Percentiles rank a stretch among this genome's conserved stretches.
Conservation (phyloP, 1,284 basidiomycete species). For the Bjerkandera adusta region DNA sequence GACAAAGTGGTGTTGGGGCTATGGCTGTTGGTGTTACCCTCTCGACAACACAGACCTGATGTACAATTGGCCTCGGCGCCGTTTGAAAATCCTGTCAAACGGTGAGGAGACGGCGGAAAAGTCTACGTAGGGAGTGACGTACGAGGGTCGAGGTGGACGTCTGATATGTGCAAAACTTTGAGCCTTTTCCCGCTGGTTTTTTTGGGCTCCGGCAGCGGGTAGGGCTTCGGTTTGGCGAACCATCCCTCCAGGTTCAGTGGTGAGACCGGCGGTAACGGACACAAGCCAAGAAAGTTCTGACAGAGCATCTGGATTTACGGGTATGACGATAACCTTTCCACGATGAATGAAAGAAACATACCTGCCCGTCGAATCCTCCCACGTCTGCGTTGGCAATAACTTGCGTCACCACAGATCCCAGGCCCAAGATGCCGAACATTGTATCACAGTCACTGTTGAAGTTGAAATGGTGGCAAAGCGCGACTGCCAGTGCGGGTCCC, state of each 20-base stretch:
- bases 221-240: conserved; percentile 70
- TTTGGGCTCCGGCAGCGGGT: conserved; percentile 54
- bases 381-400: conserved; percentile 66
- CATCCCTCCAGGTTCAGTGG: conserved; percentile 53
- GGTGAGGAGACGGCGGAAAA: background rate
- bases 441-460: conserved; percentile 52
- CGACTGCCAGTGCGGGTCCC: conserved; percentile 55
- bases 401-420: conserved; percentile 64
- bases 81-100: conserved; percentile 57
- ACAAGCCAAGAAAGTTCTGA: conserved; percentile 49
- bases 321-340: background rate
- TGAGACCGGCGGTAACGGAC: conserved; percentile 48
- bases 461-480: conserved; percentile 60
- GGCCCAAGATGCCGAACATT: conserved; percentile 44
- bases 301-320: conserved; percentile 44
- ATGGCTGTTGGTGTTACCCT: conserved; percentile 47
- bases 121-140: conserved; percentile 18
- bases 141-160: conserved; percentile 78
- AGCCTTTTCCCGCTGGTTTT: conserved; percentile 61
- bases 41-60: conserved; percentile 70
- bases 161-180: conserved; percentile 76
- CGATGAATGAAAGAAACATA: conserved; percentile 25
- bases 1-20: conserved; percentile 50
- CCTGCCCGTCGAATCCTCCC: conserved; percentile 69
- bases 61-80: conserved; percentile 76